Evolutionary conservation across 441 rosid species (phyloP), one percentile per base, ranked within the genome.

Genomic region (Erysimum pusillum): DNA sequence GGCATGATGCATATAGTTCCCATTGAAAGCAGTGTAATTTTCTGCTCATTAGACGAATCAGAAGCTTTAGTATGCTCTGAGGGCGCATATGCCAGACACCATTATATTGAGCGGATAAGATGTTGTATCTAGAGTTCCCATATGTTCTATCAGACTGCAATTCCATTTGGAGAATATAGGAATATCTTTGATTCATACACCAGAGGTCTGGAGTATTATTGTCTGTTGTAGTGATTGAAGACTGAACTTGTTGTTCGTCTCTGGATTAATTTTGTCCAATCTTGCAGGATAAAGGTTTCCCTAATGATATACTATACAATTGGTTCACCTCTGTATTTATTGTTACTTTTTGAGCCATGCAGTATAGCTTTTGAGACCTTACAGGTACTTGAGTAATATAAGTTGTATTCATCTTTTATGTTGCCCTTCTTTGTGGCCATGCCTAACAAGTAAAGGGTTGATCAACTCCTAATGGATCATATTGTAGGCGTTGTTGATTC

Each of bases 351-450:
- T 83, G 97, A 95, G 89, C 99, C 98, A 61, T 84, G 90, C 76
- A 90, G 99, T 87, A 83, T 95, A 70, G 92, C 93, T 79, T 95
- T 95, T 81, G 99, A 95, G 88, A 95, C 97, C 57, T 82, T 91
- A 87, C 99, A 95, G 93, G 99, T 95, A 86, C 70, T 53, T 45
- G 14, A 58, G 62, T 38, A 39, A 39, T 14, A 57, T 20, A 49
- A 70, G 13, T 69, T 69, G 62, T 49, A 6, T 60, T 63, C 36
- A 31, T 57, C 13, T 15, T 54, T n/a, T 63, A 7, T 71, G 17
- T 53, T 70, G 9, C 10, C 38, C 11, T 49, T 64, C 2, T 39
- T 48, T 32, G 35, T 54, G 64, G 13, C 28, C 44, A 36, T 71
- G 28, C 62, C 51, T 9, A 17, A 15, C 17, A 63, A 65, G 20